phyloP scores from a whole-genome alignment of 306 rosid genomes.

The Corylus americana region DNA sequence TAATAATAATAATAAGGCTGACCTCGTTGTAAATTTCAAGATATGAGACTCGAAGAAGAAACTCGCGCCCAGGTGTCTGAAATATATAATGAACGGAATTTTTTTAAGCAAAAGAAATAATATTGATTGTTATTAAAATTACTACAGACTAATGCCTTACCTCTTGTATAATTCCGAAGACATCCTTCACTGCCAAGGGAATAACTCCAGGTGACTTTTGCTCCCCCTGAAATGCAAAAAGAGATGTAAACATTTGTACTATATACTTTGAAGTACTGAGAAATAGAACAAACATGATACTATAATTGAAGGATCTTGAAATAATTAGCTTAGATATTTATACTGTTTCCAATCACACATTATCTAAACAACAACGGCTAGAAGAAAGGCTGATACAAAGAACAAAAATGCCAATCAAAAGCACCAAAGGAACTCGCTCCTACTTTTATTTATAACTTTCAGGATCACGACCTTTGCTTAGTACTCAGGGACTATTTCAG shows the following conservation, averaged over 20 bases:
- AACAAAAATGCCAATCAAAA: not conserved
- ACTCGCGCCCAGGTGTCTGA: constrained; percentile 81
- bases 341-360: constrained; percentile 1
- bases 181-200: constrained; percentile 88
- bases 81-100: constrained; percentile 29
- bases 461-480: not conserved
- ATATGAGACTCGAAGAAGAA: constrained; percentile 85
- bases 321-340: not conserved
- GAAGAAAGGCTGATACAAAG: not conserved
- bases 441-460: not conserved
- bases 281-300: not conserved
- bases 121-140: not conserved
- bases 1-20: constrained; percentile 21
- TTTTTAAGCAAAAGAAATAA: constrained; percentile 12
- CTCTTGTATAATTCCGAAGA: constrained; percentile 86
- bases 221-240: constrained; percentile 63
- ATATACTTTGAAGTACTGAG: constrained; percentile 13
- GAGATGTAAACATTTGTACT: constrained; percentile 4
- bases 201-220: constrained; percentile 94
- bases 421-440: not conserved
- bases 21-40: constrained; percentile 94
- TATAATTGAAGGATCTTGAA: not conserved
- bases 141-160: constrained; percentile 36
- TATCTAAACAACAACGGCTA: not conserved
- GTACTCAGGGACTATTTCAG: not conserved